Base-by-base conservation (phyloP, 2,329 filamentous ascomycete species). In the Biscogniauxia sp. region DNA sequence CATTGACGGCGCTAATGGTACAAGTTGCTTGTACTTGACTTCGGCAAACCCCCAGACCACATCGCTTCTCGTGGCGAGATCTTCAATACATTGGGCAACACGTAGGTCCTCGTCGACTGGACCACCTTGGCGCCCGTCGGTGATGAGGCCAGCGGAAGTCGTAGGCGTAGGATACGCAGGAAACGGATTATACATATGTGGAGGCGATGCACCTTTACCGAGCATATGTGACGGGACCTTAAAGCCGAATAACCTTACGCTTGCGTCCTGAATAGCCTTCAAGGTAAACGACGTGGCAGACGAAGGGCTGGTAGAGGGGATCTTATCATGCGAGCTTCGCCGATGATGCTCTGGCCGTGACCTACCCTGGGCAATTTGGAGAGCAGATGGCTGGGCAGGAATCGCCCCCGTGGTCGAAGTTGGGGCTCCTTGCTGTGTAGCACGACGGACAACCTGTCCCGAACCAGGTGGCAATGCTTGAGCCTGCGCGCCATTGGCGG, bases 11-110 rank as follows among this genome's bases (percentile, higher is more conserved):
- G 92, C 88, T 52, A 95, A 79, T 2, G 95, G 95, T 55, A 97
- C 86, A n/a, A 99, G 84, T 75, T 99, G 95, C 76, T 96, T 95
- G 77, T 96, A 97, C 76, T 99, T 99, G 72, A 99, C 94, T 77
- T 99, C 94, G 5, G 95, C 95, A 76, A 99, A 98, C 2, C 94
- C 93, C 74, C 93, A 99, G 2, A 99, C 93, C 53, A 97, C 95
- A 74, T 99, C 93, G 72, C 93, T 97, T 49, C 93, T 85, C 32
- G 93, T 95, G 1, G 95, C 95, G 65, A 92, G 89, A 69, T 98
- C 93, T 74, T 99, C 94, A 60, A 98, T 93, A 52, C 86, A 84
- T 70, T 93, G 89, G 2, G 94, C 87, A 50, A 91, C 88, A 65
- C 85, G 86, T 17, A 84, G 81, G 72, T 98, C 95, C 71, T 97